These are phyloP conservation scores for Neonectria coccinea DNA, from an alignment of 2,329 filamentous ascomycete species.

Conservation along the genomic window DNA sequence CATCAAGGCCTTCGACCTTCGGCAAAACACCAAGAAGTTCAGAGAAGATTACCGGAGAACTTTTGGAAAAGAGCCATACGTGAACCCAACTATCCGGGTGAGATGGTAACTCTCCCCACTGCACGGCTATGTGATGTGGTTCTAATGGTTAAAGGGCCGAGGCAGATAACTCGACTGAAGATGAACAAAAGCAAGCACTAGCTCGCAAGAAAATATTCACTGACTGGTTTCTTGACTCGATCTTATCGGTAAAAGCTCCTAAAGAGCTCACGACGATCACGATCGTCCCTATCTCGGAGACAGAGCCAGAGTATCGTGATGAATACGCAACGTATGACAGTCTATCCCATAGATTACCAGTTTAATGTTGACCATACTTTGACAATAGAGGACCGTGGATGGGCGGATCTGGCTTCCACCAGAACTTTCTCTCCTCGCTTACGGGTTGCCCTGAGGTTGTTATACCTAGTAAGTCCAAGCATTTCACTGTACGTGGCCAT, in stretches of 20 bases:
- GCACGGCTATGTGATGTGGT: neutral
- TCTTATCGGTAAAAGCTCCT: neutral
- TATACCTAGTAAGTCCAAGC: neutral
- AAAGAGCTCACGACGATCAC: neutral
- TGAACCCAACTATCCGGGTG: neutral
- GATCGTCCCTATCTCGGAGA: neutral
- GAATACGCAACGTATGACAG: neutral
- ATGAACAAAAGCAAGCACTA: neutral
- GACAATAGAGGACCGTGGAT: neutral
- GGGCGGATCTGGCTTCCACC: neutral
- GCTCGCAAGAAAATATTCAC: neutral
- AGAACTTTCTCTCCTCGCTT: neutral
- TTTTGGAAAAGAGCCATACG: neutral
- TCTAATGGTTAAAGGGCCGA: neutral
- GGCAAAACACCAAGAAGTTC: neutral
- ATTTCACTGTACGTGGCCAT: neutral
- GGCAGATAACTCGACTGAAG: neutral
- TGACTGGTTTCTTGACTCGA: neutral
- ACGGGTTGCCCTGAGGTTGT: neutral
- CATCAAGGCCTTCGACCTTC: neutral
- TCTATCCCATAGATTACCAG: neutral
- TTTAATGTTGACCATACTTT: neutral
- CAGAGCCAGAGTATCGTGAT: neutral
- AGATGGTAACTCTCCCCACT: neutral
- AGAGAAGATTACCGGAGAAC: neutral